A percentile compares a stretch with the other conserved stretches of the same genome.
Conservation (phyloP, 2,329 filamentous ascomycete species). For the Nothophaeocryptopus gaeumannii region DNA sequence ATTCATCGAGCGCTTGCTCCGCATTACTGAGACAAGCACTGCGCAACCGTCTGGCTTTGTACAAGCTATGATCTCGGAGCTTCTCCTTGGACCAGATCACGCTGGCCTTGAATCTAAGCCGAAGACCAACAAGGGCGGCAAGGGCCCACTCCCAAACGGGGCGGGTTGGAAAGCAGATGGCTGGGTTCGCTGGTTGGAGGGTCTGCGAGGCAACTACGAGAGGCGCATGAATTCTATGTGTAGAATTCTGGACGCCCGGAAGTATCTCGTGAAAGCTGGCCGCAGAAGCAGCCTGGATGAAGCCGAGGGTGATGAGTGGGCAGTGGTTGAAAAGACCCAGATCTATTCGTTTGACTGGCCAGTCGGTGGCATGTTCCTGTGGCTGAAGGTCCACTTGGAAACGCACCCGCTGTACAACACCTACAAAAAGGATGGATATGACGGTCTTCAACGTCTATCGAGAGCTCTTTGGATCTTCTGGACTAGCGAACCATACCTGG, state of each 20-base stretch:
- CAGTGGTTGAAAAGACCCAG: conserved; percentile 69
- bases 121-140: conserved; percentile 38
- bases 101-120: conserved; percentile 43
- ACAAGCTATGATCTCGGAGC: conserved; percentile 74
- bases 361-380: conserved; percentile 87
- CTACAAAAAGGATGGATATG: conserved; percentile 40
- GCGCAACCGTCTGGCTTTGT: conserved; percentile 88
- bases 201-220: conserved; percentile 80
- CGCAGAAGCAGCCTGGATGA: conserved; percentile 36
- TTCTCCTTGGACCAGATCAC: conserved; percentile 69
- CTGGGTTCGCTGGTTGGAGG: conserved; percentile 88
- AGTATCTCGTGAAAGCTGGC: conserved; percentile 64
- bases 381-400: conserved; percentile 71
- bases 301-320: conserved; percentile 59
- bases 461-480: conserved; percentile 69
- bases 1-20: conserved; percentile 69
- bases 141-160: conserved; percentile 50
- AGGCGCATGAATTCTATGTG: conserved; percentile 80
- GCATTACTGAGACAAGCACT: conserved; percentile 73
- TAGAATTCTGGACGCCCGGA: conserved; percentile 65
- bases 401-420: conserved; percentile 65
- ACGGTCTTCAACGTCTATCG: conserved; percentile 54
- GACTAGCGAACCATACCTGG: conserved; percentile 65
- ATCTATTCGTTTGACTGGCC: conserved; percentile 78
- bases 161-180: conserved; percentile 75